Evolutionary conservation across 768 basidiomycete species (phyloP).

Genomic region (Tricholoma hemisulphureum): DNA sequence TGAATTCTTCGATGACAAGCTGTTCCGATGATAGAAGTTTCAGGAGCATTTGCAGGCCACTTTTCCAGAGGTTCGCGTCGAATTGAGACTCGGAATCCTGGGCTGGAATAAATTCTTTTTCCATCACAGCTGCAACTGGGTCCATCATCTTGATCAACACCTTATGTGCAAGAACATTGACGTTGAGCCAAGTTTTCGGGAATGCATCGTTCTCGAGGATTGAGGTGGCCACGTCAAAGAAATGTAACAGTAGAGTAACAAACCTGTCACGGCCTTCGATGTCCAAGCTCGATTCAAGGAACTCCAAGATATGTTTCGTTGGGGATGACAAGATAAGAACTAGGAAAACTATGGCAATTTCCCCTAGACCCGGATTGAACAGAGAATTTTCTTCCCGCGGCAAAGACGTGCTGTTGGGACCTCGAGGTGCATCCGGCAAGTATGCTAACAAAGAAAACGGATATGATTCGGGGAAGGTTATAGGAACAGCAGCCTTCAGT

Average conservation of each 20-base stretch:
- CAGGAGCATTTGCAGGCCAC: constrained; percentile 78
- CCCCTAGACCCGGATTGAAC: constrained; percentile 79
- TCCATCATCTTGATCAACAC: constrained; percentile 88
- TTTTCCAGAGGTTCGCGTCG: constrained; percentile 76
- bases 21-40: constrained; percentile 87
- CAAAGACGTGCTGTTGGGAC: constrained; percentile 38
- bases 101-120: constrained; percentile 76
- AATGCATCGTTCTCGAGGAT: constrained; percentile 87
- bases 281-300: constrained; percentile 77
- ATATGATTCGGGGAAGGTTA: constrained; percentile 91
- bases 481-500: constrained; percentile 57
- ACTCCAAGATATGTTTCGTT: constrained; percentile 70
- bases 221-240: constrained; percentile 79
- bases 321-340: constrained; percentile 81
- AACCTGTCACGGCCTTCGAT: constrained; percentile 88
- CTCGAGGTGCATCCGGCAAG: constrained; percentile 53
- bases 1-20: constrained; percentile 91
- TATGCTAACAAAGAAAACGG: constrained; percentile 82
- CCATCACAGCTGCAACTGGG: constrained; percentile 72
- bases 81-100: constrained; percentile 64
- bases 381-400: constrained; percentile 46
- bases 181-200: constrained; percentile 88
- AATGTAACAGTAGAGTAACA: constrained; percentile 62
- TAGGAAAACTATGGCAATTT: constrained; percentile 82
- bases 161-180: constrained; percentile 85